Conservation (phyloP, 1,284 basidiomycete genomes). For the Cryptococcus wingfieldii region DNA sequence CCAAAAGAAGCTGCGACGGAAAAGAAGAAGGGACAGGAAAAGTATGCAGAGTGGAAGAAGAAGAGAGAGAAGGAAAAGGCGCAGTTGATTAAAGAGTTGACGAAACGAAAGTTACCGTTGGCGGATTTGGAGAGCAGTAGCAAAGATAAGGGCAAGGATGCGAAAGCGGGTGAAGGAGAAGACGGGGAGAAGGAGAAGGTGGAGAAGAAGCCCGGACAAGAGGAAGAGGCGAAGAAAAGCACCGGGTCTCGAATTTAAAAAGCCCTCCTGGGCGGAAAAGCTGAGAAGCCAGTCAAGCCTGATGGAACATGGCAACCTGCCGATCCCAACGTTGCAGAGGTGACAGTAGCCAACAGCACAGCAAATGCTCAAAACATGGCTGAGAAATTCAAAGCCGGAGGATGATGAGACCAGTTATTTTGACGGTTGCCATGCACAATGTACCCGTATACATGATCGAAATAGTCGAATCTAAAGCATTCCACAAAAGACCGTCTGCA, state of each 20-base stretch:
- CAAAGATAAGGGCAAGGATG: not conserved
- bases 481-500: no score
- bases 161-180: not conserved
- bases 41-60: constrained; percentile 12
- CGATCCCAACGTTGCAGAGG: constrained; percentile 19
- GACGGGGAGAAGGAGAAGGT: not conserved
- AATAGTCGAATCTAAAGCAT: no score
- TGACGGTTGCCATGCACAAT: no score
- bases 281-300: not conserved
- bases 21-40: constrained; percentile 11
- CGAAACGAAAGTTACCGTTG: constrained; percentile 10
- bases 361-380: constrained; percentile 16
- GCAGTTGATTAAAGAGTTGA: constrained; percentile 13
- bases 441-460: no score
- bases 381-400: constrained; percentile 15
- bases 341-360: constrained; percentile 14
- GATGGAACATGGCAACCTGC: constrained; percentile 21
- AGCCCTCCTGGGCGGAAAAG: constrained; percentile 3
- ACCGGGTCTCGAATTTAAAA: not conserved
- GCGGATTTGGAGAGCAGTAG: constrained; percentile 9
- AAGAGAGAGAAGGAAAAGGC: constrained; percentile 16
- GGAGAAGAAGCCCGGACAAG: not conserved
- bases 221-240: constrained; percentile 1
- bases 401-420: not conserved
- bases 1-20: constrained; percentile 10